Percentiles rank a stretch among this genome's conserved stretches.
phyloP scores from a whole-genome alignment of 1,284 basidiomycete genomes.

The Irpex rosettiformis region DNA sequence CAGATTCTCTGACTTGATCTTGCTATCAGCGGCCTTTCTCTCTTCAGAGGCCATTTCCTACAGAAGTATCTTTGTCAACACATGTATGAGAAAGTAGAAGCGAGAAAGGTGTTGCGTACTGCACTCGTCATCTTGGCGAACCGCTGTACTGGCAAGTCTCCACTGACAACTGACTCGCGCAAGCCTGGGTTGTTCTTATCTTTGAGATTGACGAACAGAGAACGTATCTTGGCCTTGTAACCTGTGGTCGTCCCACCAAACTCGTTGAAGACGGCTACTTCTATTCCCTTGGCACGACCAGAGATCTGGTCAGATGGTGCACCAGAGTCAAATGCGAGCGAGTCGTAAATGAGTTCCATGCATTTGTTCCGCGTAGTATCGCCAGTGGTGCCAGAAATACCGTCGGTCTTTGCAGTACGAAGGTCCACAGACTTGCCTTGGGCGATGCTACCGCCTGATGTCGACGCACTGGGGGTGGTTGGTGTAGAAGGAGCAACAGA shows the following conservation, averaged over 20 bases:
- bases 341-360: slow-evolving; percentile 88
- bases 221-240: slow-evolving; percentile 84
- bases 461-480: slow-evolving; percentile 33
- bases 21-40: slow-evolving; percentile 77
- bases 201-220: slow-evolving; percentile 91
- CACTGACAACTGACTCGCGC: slow-evolving; percentile 81
- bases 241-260: slow-evolving; percentile 41
- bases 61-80: neutral
- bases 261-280: slow-evolving; percentile 51
- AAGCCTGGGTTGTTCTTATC: slow-evolving; percentile 92
- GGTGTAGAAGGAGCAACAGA: slow-evolving; percentile 39
- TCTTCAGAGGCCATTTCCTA: slow-evolving; percentile 97
- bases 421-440: slow-evolving; percentile 32
- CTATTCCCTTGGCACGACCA: slow-evolving; percentile 55
- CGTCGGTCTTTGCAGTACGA: slow-evolving; percentile 70
- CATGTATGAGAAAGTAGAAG: neutral
- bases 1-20: slow-evolving; percentile 85
- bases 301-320: slow-evolving; percentile 68
- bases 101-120: slow-evolving; percentile 37
- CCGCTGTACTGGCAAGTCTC: slow-evolving; percentile 67
- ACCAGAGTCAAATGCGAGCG: slow-evolving; percentile 79
- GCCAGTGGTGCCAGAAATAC: slow-evolving; percentile 54
- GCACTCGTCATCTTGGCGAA: slow-evolving; percentile 83
- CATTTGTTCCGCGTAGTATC: slow-evolving; percentile 87
- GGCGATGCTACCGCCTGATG: slow-evolving; percentile 27